Base-by-base conservation (phyloP, 2,329 filamentous ascomycete genomes). In the Aspergillus pseudoglaucus region DNA sequence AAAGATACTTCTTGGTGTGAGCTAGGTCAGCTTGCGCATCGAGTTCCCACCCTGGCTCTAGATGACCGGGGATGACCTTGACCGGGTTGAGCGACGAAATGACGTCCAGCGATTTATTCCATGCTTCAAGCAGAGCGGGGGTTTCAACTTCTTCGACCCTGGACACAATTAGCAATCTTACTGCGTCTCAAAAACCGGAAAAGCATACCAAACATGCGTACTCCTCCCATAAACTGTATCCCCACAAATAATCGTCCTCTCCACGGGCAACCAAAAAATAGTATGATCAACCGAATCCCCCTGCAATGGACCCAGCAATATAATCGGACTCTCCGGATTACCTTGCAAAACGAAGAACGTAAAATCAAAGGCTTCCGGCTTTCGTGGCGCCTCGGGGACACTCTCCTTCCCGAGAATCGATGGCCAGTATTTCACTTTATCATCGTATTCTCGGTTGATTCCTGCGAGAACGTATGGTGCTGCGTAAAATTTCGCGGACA, bases 401-500 rank as follows among this genome's bases (percentile, higher is more conserved):
- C 59, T 61, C 30, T 66, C 60, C 17, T 47, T 48, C 1, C 61
- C 62, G 42, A 64, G 56, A 1, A 62, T 51, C 1, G 46, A 18
- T 0, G 60, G 58, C 64, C 64, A 67, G 47, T 61, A 67, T 15
- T 50, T 54, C 18, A 64, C 54, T 42, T 67, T 65, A 17, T 63
- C 58, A 23, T 62, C 64, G 42, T 67, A 67, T 49, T 67, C 63
- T 23, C 61, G 54, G 39, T 67, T 59, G 42, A 67, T 66, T 4
- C 58, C 62, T 4, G 56, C 58, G 25, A 59, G 51, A n/a, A 67
- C 64, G 39, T 60, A 60, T 1, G 56, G 53, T 1, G 53, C 52
- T 1, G 63, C 55, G 48, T 57, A 52, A 45, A 60, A 53, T 33
- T 47, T 52, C 18, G 59, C 57, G 6, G 25, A 27, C 0, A 60